Evolutionary conservation across 768 basidiomycete species (phyloP).

Genomic region (Polyporus arcularius): DNA sequence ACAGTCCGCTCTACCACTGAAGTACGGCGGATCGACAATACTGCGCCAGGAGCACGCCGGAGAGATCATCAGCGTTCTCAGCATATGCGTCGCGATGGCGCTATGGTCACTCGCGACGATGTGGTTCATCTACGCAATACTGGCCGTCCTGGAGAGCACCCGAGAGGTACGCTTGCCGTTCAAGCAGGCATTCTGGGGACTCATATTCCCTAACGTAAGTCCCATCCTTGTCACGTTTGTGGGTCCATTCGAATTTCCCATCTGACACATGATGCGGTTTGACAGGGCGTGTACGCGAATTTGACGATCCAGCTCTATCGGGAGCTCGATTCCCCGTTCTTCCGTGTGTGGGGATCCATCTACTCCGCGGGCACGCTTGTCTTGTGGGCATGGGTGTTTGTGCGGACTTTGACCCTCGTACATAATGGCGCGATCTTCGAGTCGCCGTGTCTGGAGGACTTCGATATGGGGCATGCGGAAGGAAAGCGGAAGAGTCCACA

Average conservation of each 20-base stretch:
- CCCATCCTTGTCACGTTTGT: not conserved
- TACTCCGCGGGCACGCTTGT: constrained; percentile 52
- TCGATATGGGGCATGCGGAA: constrained; percentile 14
- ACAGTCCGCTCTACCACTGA: constrained; percentile 37
- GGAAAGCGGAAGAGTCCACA: not conserved
- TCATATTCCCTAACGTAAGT: constrained; percentile 71
- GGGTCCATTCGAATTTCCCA: not conserved
- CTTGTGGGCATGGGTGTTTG: constrained; percentile 53
- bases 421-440: constrained; percentile 44
- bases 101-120: constrained; percentile 66
- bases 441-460: constrained; percentile 41
- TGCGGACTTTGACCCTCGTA: constrained; percentile 40
- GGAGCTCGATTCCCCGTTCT: constrained; percentile 53
- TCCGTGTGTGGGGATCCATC: constrained; percentile 58
- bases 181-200: constrained; percentile 61
- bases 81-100: constrained; percentile 48
- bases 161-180: constrained; percentile 49
- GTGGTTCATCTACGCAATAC: constrained; percentile 60
- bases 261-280: not conserved
- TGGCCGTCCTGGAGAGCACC: constrained; percentile 47
- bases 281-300: constrained; percentile 66
- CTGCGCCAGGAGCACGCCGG: constrained; percentile 37
- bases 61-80: constrained; percentile 45
- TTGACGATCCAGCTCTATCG: constrained; percentile 54
- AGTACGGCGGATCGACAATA: constrained; percentile 36